Conservation (phyloP, 805 yeast genomes). For the Myxozyma neglecta region DNA sequence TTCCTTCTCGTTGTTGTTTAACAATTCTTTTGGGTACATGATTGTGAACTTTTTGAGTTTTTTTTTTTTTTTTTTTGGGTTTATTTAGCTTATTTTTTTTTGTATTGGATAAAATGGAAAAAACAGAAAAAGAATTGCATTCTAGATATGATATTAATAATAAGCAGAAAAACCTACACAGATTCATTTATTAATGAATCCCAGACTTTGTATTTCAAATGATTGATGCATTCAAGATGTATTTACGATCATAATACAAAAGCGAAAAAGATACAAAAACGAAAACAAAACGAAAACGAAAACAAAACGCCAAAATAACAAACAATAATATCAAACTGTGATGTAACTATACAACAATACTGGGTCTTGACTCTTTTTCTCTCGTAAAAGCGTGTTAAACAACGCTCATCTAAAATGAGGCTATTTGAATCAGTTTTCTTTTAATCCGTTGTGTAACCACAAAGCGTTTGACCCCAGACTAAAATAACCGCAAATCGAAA, state of each 20-base stretch:
- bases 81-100: neutral
- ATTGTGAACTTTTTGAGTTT: neutral
- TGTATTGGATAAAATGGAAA: neutral
- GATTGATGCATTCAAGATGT: neutral
- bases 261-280: no score
- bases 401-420: no score
- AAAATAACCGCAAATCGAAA: no score
- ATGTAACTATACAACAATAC: neutral
- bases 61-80: neutral
- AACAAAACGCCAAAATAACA: neutral
- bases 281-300: neutral
- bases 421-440: no score
- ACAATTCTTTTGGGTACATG: neutral
- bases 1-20: neutral
- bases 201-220: no score
- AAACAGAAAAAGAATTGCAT: neutral
- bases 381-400: no score
- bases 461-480: no score
- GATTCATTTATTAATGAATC: neutral
- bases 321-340: neutral
- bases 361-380: neutral
- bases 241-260: neutral
- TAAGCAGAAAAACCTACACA: neutral
- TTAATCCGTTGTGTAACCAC: no score
- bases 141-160: neutral